Base-by-base conservation (phyloP, 148 eudicot genomes). In the Camellia lanceoleosa region DNA sequence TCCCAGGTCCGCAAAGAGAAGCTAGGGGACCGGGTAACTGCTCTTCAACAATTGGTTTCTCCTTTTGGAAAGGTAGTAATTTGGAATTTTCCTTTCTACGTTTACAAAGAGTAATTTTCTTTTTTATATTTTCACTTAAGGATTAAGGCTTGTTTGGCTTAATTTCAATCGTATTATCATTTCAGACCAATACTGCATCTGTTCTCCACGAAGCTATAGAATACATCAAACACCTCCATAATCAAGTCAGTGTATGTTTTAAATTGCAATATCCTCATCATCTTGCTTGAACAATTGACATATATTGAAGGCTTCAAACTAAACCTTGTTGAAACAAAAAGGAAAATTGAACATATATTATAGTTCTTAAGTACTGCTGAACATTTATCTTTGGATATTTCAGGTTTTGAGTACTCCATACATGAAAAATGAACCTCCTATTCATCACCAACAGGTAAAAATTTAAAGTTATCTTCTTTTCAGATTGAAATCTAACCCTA, bases 131-230 rank as follows among this genome's bases (percentile, higher is more conserved):
- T 0, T 76, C 51, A 7, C 5, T 56, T 38, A 16, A 51, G 5
- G 64, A 0, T 56, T 38, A 16, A 51, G 5, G 64, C 49, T 18
- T 41, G 12, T 46, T 23, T 18, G 46, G 15, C 4, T 60, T 58
- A 15, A 41, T 46, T 64, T 82, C 54, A 10, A 44, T 3, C 60
- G 42, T 23, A 30, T 47, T 12, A 42, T 65, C 14, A 70, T n/a
- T 85, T 73, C 91, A 96, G 99, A 96, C 99, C 11, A 98, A 96
- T 84, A 96, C 99, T 0, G 98, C 98, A 51, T 96, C 99, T 54
- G 99, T 96, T 79, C 93, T 96, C 74, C 96, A 91, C 23, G 99
- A 96, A 87, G 95, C 98, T 41, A 91, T 93, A 19, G 98, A 96
- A 65, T 96, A 96, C 85, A 91, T 96, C 84, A 93, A 92, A 86